Percentiles rank a stretch among this genome's conserved stretches.
phyloP scores from a whole-genome alignment of 306 rosid genomes.

The Purshia tridentata region DNA sequence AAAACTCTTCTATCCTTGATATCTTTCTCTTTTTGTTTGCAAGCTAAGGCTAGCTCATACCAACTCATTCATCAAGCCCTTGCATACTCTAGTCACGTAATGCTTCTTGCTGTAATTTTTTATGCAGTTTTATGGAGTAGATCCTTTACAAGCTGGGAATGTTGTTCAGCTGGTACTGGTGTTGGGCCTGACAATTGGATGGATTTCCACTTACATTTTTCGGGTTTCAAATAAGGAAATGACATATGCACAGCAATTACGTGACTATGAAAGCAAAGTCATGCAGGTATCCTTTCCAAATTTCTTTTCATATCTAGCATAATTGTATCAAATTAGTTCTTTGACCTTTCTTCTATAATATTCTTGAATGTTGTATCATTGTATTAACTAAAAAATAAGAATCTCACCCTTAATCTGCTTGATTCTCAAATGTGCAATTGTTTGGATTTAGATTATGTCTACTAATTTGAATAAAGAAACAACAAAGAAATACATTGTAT shows the following conservation, averaged over 20 bases:
- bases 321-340: neutral
- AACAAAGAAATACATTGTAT: neutral
- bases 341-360: neutral
- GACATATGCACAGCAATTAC: conserved; percentile 95
- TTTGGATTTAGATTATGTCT: neutral
- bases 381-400: neutral
- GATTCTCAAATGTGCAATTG: neutral
- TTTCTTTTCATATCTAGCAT: neutral
- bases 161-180: conserved; percentile 92
- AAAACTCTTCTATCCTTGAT: conserved; percentile 2
- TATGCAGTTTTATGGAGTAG: conserved; percentile 75
- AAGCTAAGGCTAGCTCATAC: neutral
- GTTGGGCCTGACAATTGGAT: conserved; percentile 87
- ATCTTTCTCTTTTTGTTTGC: neutral
- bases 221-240: conserved; percentile 97
- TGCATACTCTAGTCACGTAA: conserved; percentile 9
- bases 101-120: conserved; percentile 19
- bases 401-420: neutral
- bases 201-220: conserved; percentile 90
- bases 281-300: conserved; percentile 62
- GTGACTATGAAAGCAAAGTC: conserved; percentile 88
- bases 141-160: conserved; percentile 93
- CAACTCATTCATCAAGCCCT: neutral
- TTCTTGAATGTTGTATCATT: neutral
- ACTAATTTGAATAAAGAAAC: neutral